Evolutionary conservation across 768 basidiomycete species (phyloP).

Genomic region (Coprinopsis cinerea): DNA sequence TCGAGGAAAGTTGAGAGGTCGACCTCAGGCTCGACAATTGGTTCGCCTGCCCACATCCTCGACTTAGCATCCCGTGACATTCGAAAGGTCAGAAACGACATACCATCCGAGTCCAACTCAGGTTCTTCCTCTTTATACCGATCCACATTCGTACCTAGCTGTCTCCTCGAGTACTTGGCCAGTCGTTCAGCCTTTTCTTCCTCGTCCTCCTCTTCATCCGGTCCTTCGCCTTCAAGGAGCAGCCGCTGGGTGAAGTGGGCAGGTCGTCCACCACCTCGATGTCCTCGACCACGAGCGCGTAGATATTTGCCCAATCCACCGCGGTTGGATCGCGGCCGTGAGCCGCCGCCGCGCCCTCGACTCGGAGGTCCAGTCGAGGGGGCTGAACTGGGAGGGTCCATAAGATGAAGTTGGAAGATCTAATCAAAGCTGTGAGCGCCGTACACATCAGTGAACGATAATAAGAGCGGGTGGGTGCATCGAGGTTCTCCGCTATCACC

Average conservation of each 20-base stretch:
- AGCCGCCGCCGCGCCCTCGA: constrained; percentile 37
- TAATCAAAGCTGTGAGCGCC: no score
- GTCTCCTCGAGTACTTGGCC: constrained; percentile 49
- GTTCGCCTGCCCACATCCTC: constrained; percentile 43
- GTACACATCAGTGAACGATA: no score
- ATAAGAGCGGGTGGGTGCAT: no score
- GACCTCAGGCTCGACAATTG: constrained; percentile 62
- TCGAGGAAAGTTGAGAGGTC: constrained; percentile 66
- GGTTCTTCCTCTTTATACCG: constrained; percentile 68
- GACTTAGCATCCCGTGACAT: neutral
- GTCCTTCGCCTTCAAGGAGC: constrained; percentile 52
- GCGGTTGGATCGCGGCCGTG: no score
- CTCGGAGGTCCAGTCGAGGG: no score
- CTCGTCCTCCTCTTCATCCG: constrained; percentile 36
- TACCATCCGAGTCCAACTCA: constrained; percentile 68
- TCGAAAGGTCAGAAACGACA: constrained; percentile 11
- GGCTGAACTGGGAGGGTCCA: no score
- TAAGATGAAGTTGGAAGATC: no score
- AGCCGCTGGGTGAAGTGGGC: constrained; percentile 62
- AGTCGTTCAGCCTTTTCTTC: constrained; percentile 46
- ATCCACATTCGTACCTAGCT: constrained; percentile 66
- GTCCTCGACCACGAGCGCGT: constrained; percentile 61
- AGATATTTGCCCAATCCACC: constrained; percentile 73
- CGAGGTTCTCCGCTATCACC: no score
- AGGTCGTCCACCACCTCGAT: constrained; percentile 48